Evolutionary conservation across 1,284 basidiomycete genomes (phyloP).

Genomic region (Cystobasidium slooffiae): DNA sequence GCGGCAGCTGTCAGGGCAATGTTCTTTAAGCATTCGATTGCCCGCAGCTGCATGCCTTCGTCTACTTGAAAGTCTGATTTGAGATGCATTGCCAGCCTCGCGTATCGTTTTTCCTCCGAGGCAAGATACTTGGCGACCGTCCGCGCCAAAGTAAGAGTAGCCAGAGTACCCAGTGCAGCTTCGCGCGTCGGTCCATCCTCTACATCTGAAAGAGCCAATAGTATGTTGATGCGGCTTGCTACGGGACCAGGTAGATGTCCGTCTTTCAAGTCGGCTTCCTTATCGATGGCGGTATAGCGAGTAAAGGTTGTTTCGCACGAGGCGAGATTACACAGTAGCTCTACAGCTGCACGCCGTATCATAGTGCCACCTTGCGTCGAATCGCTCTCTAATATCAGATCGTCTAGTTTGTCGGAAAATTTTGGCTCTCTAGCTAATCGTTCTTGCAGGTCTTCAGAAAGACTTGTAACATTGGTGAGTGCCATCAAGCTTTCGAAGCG

Average conservation of each 20-base stretch:
- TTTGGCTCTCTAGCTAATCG: slow-evolving; percentile 66
- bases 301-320: slow-evolving; percentile 74
- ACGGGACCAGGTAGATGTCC: slow-evolving; percentile 45
- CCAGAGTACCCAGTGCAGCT: slow-evolving; percentile 83
- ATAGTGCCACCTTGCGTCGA: slow-evolving; percentile 72
- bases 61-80: too few species aligned
- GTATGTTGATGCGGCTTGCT: slow-evolving; percentile 73
- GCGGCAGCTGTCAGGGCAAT: too few species aligned
- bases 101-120: neutral
- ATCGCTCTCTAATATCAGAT: slow-evolving; percentile 66
- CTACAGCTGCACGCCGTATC: slow-evolving; percentile 81
- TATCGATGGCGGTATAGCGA: slow-evolving; percentile 61
- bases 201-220: slow-evolving; percentile 81
- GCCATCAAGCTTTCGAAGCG: slow-evolving; percentile 93
- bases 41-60: too few species aligned
- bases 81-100: too few species aligned
- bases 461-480: slow-evolving; percentile 89
- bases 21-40: too few species aligned
- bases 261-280: slow-evolving; percentile 2
- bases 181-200: slow-evolving; percentile 79
- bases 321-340: slow-evolving; percentile 92
- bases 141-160: slow-evolving; percentile 59
- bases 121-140: slow-evolving; percentile 8
- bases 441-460: slow-evolving; percentile 67
- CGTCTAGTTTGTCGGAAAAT: slow-evolving; percentile 73